phyloP scores from a whole-genome alignment of 2,329 filamentous ascomycete species.

The Colletotrichum phormii region DNA sequence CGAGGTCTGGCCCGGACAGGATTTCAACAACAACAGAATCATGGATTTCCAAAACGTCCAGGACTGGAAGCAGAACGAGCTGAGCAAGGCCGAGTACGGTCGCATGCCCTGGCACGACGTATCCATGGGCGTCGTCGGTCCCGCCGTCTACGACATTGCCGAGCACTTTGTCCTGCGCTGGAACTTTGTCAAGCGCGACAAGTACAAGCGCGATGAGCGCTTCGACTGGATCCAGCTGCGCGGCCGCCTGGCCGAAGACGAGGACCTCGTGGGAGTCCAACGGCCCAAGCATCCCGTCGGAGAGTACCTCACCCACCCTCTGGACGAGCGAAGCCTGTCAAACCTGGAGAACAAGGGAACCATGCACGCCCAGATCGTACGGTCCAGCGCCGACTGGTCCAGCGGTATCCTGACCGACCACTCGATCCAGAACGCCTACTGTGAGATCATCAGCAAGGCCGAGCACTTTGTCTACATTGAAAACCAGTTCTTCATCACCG shows the following conservation, averaged over 20 bases:
- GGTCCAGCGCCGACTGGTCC: slow-evolving; percentile 93
- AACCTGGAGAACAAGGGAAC: slow-evolving; percentile 74
- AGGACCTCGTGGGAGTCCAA: slow-evolving; percentile 90
- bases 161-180: slow-evolving; percentile 95
- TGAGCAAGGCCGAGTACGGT: slow-evolving; percentile 90
- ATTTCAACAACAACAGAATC: slow-evolving; percentile 97
- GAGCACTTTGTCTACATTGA: slow-evolving; percentile 97
- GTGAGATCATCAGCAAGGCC: slow-evolving; percentile 85
- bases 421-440: slow-evolving; percentile 89
- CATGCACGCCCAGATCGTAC: slow-evolving; percentile 85
- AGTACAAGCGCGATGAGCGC: slow-evolving; percentile 88
- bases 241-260: slow-evolving; percentile 80
- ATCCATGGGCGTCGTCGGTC: slow-evolving; percentile 89
- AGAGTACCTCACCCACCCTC: slow-evolving; percentile 85
- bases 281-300: slow-evolving; percentile 90
- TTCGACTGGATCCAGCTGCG: slow-evolving; percentile 89
- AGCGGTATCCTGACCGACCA: slow-evolving; percentile 88
- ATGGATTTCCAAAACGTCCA: slow-evolving; percentile 94
- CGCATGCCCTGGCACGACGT: slow-evolving; percentile 99
- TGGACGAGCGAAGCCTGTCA: slow-evolving; percentile 76
- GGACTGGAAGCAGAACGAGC: slow-evolving; percentile 93
- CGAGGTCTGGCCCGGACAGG: slow-evolving; percentile 94
- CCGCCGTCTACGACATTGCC: slow-evolving; percentile 91
- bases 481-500: slow-evolving; percentile 98
- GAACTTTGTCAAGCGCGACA: slow-evolving; percentile 98